Percentiles rank a stretch among this genome's conserved stretches.
Conservation (phyloP, 2,329 filamentous ascomycete species). For the Alternaria triticina region DNA sequence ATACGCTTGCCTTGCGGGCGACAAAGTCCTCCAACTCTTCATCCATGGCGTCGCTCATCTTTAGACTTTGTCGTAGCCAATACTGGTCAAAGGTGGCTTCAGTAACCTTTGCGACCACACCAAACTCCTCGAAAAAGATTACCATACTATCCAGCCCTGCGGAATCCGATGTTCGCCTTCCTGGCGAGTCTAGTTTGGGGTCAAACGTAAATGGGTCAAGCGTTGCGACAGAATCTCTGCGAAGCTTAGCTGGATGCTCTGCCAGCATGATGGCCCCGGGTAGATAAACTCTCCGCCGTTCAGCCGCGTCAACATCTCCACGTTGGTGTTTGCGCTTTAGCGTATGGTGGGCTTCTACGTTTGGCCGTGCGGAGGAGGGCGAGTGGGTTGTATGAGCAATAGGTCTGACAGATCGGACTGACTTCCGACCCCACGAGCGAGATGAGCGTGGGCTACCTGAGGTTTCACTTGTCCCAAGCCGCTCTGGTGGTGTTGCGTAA, state of each 20-base stretch:
- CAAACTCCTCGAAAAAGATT: constrained; percentile 51
- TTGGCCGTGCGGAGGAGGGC: constrained; percentile 15
- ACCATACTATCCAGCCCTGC: constrained; percentile 49
- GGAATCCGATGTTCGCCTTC: constrained; percentile 31
- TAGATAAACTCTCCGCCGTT: constrained; percentile 41
- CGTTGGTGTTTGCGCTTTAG: background rate
- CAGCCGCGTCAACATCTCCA: constrained; percentile 4
- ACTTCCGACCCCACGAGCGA: constrained; percentile 10
- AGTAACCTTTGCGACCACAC: constrained; percentile 38
- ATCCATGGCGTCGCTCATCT: background rate
- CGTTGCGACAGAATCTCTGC: constrained; percentile 51
- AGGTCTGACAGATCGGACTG: constrained; percentile 15
- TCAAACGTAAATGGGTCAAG: constrained; percentile 47
- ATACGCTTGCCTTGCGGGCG: constrained; percentile 7
- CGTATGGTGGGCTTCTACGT: constrained; percentile 9
- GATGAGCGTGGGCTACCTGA: constrained; percentile 11
- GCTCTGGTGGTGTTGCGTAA: constrained; percentile 26
- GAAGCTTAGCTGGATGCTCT: constrained; percentile 31
- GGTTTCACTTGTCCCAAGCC: constrained; percentile 7
- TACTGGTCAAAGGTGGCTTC: constrained; percentile 41
- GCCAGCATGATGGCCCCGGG: constrained; percentile 53
- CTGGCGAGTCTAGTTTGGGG: constrained; percentile 17
- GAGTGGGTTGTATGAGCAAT: constrained; percentile 13
- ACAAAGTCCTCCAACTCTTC: background rate
- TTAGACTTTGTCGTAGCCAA: constrained; percentile 31